phyloP scores from a whole-genome alignment of 108 stramenopile species.

The Asterionellopsis glacialis region DNA sequence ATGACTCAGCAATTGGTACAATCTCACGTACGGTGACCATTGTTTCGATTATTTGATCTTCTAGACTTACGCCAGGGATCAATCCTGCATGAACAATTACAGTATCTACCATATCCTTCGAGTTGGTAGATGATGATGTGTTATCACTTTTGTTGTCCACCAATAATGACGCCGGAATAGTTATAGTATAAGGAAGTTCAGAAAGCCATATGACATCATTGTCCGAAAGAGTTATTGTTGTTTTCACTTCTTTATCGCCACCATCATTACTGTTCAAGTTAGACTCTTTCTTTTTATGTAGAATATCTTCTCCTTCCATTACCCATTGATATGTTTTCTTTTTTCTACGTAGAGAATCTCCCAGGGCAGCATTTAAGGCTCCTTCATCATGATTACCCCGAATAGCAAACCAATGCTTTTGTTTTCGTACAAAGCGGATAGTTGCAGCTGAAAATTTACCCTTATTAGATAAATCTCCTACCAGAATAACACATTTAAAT shows the following conservation, averaged over 20 bases:
- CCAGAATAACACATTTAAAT: constrained; percentile 66
- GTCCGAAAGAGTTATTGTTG: constrained; percentile 27
- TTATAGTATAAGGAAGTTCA: constrained; percentile 68
- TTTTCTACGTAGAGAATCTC: constrained; percentile 28
- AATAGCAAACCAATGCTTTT: constrained; percentile 56
- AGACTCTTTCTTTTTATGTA: too few species aligned
- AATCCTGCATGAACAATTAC: constrained; percentile 74
- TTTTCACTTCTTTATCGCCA: too few species aligned
- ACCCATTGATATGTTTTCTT: constrained; percentile 56
- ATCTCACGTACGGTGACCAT: constrained; percentile 62
- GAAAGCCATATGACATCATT: constrained; percentile 68
- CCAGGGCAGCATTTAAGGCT: constrained; percentile 65
- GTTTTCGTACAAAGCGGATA: constrained; percentile 45
- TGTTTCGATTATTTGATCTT: constrained; percentile 33
- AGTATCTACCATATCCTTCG: constrained; percentile 20
- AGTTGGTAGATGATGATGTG: background rate
- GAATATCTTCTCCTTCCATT: constrained; percentile 14
- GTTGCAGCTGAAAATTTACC: constrained; percentile 75
- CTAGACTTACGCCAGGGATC: constrained; percentile 31
- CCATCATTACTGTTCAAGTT: too few species aligned
- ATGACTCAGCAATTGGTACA: constrained; percentile 1
- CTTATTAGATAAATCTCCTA: constrained; percentile 92
- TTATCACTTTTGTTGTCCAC: constrained; percentile 6
- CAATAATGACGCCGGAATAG: constrained; percentile 27
- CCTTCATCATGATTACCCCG: constrained; percentile 91